Evolutionary conservation across 2,329 filamentous ascomycete genomes (phyloP), one percentile per base, ranked within the genome.

Genomic region (Chrysosporium queenslandicum): DNA sequence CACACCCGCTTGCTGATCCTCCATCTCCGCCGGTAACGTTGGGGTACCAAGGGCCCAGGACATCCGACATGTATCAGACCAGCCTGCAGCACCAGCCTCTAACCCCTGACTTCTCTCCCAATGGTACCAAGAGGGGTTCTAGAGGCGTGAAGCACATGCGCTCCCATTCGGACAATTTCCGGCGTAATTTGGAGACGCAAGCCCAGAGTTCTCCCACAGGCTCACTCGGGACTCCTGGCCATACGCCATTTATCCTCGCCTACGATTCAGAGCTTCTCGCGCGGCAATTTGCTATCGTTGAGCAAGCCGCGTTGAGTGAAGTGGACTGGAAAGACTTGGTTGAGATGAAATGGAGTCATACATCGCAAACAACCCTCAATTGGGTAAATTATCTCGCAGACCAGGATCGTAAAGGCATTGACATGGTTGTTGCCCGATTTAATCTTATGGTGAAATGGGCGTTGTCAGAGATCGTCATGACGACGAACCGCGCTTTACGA

Each of bases 371-470:
- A 20, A 72, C 76, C 16, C 66, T 72, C 14, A 77, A 80, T 59
- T 84, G 81, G 81, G 79, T 81, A 3, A 74, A 80, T 48, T 83
- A 81, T 60, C 72, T 83, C 18, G 70, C 73, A 41, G 70, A 73
- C 11, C 66, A 78, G 58, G 74, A 77, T 40, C 75, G 73, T 18
- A 74, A 71, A 45, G 81, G 81, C 27, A 79, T 84, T 40, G 81
- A 83, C 55, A 69, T 84, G 32, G 80, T 83, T 55, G 81, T 82
- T 46, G 78, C 80, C 21, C 78, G 81, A 23, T 83, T 83, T 70
- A 84, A 84, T 56, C 69, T 84, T 3, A 77, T 83, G 57, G 79
- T 82, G 55, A 83, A 83, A 67, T 84, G 81, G 81, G 75, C 75
- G 7, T 68, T 82, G 9, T 83, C 80, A 0, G 79, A 83, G 59